These are phyloP conservation scores for Musa acuminata DNA, from an alignment of 176 grass and related monocot species.

Conservation along the genomic window DNA sequence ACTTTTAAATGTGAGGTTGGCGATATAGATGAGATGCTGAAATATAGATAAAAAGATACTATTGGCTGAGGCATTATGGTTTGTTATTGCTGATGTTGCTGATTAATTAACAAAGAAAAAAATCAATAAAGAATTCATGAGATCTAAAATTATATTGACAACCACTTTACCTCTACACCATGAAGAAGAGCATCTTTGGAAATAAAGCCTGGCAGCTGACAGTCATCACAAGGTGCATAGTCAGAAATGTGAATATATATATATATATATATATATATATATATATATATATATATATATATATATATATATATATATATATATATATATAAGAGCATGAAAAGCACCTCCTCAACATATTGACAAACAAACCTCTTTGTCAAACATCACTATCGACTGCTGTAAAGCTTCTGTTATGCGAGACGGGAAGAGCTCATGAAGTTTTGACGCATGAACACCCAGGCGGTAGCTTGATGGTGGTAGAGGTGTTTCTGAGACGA, in stretches of 20 bases:
- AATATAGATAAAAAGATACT: too few relatives aligned
- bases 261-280: too few relatives aligned
- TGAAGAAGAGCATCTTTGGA: slow-evolving; percentile 78
- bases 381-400: slow-evolving; percentile 58
- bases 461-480: slow-evolving; percentile 90
- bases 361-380: slow-evolving; percentile 49
- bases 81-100: neutral
- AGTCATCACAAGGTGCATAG: slow-evolving; percentile 16
- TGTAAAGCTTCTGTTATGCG: slow-evolving; percentile 81
- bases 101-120: neutral
- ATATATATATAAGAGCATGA: neutral
- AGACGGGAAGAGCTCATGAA: slow-evolving; percentile 71
- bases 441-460: slow-evolving; percentile 64
- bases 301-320: too few relatives aligned
- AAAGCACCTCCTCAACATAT: neutral
- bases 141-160: neutral
- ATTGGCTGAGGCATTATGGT: too few relatives aligned
- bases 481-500: slow-evolving; percentile 42
- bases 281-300: too few relatives aligned
- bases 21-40: too few relatives aligned
- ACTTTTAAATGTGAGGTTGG: too few relatives aligned
- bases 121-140: neutral
- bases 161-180: slow-evolving; percentile 80
- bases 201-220: slow-evolving; percentile 74
- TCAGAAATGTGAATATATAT: slow-evolving; percentile 11